Percentiles rank a stretch among this genome's conserved stretches.
Evolutionary conservation across 495 filamentous ascomycete species (phyloP).

Genomic region (Xylaria curta): DNA sequence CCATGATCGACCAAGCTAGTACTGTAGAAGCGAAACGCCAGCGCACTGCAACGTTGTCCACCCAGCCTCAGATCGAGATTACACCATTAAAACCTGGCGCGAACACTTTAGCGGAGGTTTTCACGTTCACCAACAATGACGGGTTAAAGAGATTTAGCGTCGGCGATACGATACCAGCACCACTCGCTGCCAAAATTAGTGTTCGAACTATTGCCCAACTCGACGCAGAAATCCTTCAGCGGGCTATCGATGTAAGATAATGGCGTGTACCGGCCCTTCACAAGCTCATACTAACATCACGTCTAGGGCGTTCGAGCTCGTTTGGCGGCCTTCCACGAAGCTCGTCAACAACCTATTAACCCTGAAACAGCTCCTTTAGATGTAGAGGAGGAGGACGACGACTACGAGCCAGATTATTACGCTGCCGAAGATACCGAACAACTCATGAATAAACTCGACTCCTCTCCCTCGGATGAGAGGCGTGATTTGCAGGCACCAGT

Average conservation of each 20-base stretch:
- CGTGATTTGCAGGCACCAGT: conserved; percentile 38
- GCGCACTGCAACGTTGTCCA: conserved; percentile 37
- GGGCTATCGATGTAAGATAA: conserved; percentile 65
- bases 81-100: conserved; percentile 75
- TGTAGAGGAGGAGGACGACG: conserved; percentile 83
- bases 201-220: conserved; percentile 71
- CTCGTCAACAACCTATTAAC: conserved; percentile 51
- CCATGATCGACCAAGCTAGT: conserved; percentile 69
- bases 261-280: conserved; percentile 35
- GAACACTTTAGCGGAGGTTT: conserved; percentile 77
- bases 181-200: conserved; percentile 77
- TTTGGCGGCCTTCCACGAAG: conserved; percentile 43
- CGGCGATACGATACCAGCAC: conserved; percentile 68
- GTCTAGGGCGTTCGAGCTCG: conserved; percentile 47
- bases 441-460: conserved; percentile 72
- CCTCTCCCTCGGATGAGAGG: conserved; percentile 58
- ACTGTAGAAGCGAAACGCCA: conserved; percentile 55
- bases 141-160: conserved; percentile 82
- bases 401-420: conserved; percentile 86
- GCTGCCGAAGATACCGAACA: conserved; percentile 74
- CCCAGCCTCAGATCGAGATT: conserved; percentile 55
- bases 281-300: neutral
- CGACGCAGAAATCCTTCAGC: conserved; percentile 66
- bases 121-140: conserved; percentile 77
- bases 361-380: conserved; percentile 56